phyloP scores from a whole-genome alignment of 352 stramenopile species.

The Pythium brachiatum region DNA sequence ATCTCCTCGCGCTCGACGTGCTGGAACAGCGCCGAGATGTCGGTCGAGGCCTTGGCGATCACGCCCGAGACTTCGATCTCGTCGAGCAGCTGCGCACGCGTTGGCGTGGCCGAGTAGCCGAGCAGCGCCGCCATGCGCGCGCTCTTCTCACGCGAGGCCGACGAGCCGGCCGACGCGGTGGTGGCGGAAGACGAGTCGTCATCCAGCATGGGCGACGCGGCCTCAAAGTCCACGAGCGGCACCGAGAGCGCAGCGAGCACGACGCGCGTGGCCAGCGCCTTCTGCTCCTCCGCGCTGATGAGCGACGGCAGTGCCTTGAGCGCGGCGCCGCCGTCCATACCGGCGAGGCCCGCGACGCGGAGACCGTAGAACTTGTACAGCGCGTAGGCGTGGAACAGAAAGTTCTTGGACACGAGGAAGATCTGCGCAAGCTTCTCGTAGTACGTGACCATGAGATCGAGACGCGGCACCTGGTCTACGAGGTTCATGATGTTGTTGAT shows the following conservation, averaged over 20 bases:
- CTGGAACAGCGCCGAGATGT: constrained; percentile 64
- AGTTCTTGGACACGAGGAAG: constrained; percentile 97
- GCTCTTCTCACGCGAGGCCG: constrained; percentile 90
- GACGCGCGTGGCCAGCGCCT: constrained; percentile 87
- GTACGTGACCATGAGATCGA: constrained; percentile 96
- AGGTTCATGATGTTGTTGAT: constrained; percentile 97
- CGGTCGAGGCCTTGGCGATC: constrained; percentile 49
- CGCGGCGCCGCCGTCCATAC: constrained; percentile 39
- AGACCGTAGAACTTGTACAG: constrained; percentile 96
- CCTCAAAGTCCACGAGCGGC: constrained; percentile 74
- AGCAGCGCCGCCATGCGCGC: constrained; percentile 93
- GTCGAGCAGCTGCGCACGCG: constrained; percentile 88
- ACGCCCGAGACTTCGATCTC: constrained; percentile 85
- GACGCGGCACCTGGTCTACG: constrained; percentile 87
- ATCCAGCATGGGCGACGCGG: constrained; percentile 50
- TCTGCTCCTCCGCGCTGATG: constrained; percentile 77
- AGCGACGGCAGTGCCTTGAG: constrained; percentile 40
- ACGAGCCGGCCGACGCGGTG: constrained; percentile 34
- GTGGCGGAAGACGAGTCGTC: constrained; percentile 58
- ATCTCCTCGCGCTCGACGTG: constrained; percentile 69
- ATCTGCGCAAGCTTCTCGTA: constrained; percentile 98
- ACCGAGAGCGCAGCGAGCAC: constrained; percentile 94
- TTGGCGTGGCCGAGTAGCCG: constrained; percentile 84
- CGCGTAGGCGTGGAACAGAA: constrained; percentile 97
- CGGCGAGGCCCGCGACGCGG: constrained; percentile 85